Conservation (phyloP, 2,329 filamentous ascomycete species). For the Fusarium mangiferae region DNA sequence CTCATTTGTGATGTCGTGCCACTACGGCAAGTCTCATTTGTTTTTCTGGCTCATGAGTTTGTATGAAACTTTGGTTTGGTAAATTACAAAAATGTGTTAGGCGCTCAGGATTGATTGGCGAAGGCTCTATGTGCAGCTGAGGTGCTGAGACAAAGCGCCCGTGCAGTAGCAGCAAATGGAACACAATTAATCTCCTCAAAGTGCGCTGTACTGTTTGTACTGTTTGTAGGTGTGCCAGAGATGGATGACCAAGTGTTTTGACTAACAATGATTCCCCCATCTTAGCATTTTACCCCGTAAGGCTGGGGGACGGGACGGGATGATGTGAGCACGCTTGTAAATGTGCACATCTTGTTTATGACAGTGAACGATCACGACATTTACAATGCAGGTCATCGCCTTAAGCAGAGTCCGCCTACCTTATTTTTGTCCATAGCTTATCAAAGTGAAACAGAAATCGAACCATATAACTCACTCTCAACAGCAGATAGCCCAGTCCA, state of each 20-base stretch:
- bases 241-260: slow-evolving; percentile 27
- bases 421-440: background rate
- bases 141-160: slow-evolving; percentile 13
- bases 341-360: slow-evolving; percentile 2
- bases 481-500: background rate
- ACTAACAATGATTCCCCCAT: slow-evolving; percentile 6
- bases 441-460: background rate
- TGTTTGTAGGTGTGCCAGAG: background rate
- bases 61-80: background rate
- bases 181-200: background rate
- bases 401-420: background rate
- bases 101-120: background rate
- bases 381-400: background rate
- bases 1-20: slow-evolving; percentile 3
- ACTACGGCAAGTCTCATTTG: background rate
- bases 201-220: background rate
- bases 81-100: slow-evolving; percentile 19
- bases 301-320: slow-evolving; percentile 15
- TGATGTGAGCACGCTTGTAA: background rate
- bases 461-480: background rate
- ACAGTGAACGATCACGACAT: background rate
- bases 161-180: background rate
- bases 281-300: background rate
- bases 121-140: background rate
- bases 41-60: slow-evolving; percentile 1